Base-by-base conservation (phyloP, 1,139 yeast genomes). In the Candida sojae region DNA sequence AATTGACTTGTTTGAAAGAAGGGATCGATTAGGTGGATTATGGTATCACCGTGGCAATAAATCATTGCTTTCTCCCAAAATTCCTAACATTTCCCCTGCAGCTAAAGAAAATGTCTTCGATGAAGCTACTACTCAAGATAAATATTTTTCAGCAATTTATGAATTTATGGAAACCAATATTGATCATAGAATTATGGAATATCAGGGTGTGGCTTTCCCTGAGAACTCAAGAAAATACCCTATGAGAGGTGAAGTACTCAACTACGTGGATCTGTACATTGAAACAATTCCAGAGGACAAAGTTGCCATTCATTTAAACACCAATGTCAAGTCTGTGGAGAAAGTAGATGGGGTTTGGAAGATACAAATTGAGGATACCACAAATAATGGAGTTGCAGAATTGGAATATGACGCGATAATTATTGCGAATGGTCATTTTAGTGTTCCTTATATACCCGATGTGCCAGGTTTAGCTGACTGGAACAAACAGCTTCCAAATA, bases 381-480 rank as follows among this genome's bases (percentile, higher is more conserved):
- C 12, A 4, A 37, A 23, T 8, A 44, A 48, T 13, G 36, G 47
- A 34, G 32, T 48, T 9, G 42, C 34, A 3, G 49, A 47, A n/a
- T 40, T 33, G 1, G 55, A 61, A n/a, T 78, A 75, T 55, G 82
- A 78, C 57, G 75, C 73, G 10, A 69, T 77, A 13, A 62, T 77
- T 32, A 62, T 78, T 17, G 80, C 81, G 11, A 77, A 73, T 53
- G 83, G 83, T 8, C 83, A 79, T 59, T 75, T 71, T 50, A 75
- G 73, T 45, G 56, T 62, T 4, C 81, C 83, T 0, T 73, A 56
- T 48, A 67, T 77, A 30, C 83, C 83, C 1, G 65, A 67, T 11
- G 71, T 74, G 2, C 57, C 60, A 1, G 82, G 83, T 1, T 57
- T 78, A 8, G 49, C 60, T 8, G 63, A 67, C 5, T 78, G 82